phyloP scores from a whole-genome alignment of 2,329 filamentous ascomycete species.

The Hawksworthiomyces lignivorus region DNA sequence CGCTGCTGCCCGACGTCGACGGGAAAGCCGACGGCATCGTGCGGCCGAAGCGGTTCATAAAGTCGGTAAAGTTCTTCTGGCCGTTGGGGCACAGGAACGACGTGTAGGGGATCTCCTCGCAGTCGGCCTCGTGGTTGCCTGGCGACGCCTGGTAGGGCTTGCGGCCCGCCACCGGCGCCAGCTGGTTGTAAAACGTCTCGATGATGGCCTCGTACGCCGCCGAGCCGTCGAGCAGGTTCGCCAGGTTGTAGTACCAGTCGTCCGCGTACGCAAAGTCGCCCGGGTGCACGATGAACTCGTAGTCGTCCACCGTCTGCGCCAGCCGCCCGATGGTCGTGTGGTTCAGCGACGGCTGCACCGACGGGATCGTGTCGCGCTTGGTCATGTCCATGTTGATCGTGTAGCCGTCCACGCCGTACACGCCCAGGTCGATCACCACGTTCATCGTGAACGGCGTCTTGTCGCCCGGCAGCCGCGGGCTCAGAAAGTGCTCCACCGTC shows the following conservation, averaged over 20 bases:
- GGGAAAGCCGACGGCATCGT: constrained; percentile 44
- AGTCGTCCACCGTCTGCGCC: constrained; percentile 42
- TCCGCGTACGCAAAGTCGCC: constrained; percentile 53
- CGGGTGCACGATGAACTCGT: constrained; percentile 47
- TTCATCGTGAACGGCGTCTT: constrained; percentile 44
- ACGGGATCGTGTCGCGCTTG: constrained; percentile 42
- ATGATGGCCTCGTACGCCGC: constrained; percentile 97
- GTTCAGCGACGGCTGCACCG: constrained; percentile 43
- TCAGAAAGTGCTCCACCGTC: constrained; percentile 44
- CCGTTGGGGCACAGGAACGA: constrained; percentile 37
- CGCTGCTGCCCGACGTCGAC: constrained; percentile 36
- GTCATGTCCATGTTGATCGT: constrained; percentile 35
- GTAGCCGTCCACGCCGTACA: constrained; percentile 45
- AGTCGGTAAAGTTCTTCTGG: constrained; percentile 55
- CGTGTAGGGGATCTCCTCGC: constrained; percentile 33
- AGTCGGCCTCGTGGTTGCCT: constrained; percentile 53
- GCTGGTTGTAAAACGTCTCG: constrained; percentile 67
- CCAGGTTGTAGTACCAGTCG: constrained; percentile 41
- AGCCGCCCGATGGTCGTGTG: constrained; percentile 52
- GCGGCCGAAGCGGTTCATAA: constrained; percentile 44
- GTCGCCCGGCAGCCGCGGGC: constrained; percentile 45
- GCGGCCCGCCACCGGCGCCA: constrained; percentile 43
- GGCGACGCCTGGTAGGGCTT: constrained; percentile 51
- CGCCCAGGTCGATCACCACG: constrained; percentile 46
- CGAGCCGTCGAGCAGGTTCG: constrained; percentile 63